phyloP scores from a whole-genome alignment of 371 early-diverging fungal genomes.

The Syncephalis fuscata region DNA sequence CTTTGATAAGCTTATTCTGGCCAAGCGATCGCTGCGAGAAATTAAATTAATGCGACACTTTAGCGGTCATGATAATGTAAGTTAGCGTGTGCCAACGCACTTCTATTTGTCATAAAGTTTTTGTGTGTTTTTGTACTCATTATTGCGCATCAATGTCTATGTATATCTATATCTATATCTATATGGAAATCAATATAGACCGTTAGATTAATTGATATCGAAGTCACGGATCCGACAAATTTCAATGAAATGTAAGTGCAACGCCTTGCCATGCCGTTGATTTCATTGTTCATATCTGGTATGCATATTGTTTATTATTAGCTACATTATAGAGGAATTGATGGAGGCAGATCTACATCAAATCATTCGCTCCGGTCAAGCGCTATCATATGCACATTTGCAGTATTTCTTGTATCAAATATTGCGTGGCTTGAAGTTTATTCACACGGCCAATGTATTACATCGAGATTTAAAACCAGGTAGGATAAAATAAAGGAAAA shows the following conservation, averaged over 20 bases:
- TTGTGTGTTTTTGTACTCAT: too few relatives aligned
- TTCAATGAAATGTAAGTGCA: slow-evolving; percentile 74
- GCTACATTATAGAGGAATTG: slow-evolving; percentile 75
- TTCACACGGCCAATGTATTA: slow-evolving; percentile 96
- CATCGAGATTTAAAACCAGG: slow-evolving; percentile 97
- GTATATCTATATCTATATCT: background rate
- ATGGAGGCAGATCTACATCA: slow-evolving; percentile 99
- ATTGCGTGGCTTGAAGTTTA: slow-evolving; percentile 91
- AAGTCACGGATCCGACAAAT: slow-evolving; percentile 34
- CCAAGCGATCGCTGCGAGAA: slow-evolving; percentile 76
- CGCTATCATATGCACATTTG: slow-evolving; percentile 91
- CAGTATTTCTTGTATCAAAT: slow-evolving; percentile 98
- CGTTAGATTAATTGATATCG: slow-evolving; percentile 65
- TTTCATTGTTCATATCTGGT: background rate
- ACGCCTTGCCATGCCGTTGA: background rate
- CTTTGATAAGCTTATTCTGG: slow-evolving; percentile 66
- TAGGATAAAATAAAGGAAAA: slow-evolving; percentile 3
- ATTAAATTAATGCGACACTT: slow-evolving; percentile 78
- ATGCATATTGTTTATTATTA: slow-evolving; percentile 7
- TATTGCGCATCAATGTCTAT: too few relatives aligned
- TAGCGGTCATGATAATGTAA: slow-evolving; percentile 79
- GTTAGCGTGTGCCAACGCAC: background rate
- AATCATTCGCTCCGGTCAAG: slow-evolving; percentile 91
- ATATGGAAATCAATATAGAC: slow-evolving; percentile 16
- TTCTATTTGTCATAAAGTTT: background rate